Conservation (phyloP, 192 early-diverging fungal species). For the Coemansia sp. region DNA sequence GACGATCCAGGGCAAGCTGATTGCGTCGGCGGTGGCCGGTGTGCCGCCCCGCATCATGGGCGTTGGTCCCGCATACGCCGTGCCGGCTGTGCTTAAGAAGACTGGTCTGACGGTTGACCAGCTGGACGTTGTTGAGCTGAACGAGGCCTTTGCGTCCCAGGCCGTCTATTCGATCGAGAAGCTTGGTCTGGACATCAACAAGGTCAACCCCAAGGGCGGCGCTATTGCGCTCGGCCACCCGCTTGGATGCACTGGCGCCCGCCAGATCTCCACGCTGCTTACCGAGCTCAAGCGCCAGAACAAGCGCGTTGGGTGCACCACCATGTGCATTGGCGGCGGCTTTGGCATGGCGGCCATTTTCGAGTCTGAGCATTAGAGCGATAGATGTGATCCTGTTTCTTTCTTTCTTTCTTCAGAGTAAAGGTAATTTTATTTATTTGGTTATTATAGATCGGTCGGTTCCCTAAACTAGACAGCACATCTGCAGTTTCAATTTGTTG, state of each 20-base stretch:
- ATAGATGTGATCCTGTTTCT: slow-evolving; percentile 1
- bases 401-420: neutral
- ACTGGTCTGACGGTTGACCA: slow-evolving; percentile 74
- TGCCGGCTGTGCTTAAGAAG: slow-evolving; percentile 83
- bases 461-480: too few species aligned
- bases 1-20: slow-evolving; percentile 82
- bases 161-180: slow-evolving; percentile 89
- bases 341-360: slow-evolving; percentile 91
- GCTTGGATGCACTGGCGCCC: slow-evolving; percentile 88
- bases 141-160: slow-evolving; percentile 99
- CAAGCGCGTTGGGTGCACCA: slow-evolving; percentile 82
- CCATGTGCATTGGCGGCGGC: slow-evolving; percentile 90
- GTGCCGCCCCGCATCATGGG: slow-evolving; percentile 96
- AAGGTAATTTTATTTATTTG: neutral
- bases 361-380: slow-evolving; percentile 64
- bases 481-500: too few species aligned
- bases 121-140: slow-evolving; percentile 89
- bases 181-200: slow-evolving; percentile 80
- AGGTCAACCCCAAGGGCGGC: slow-evolving; percentile 98
- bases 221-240: slow-evolving; percentile 99
- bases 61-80: slow-evolving; percentile 92
- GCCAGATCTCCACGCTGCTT: slow-evolving; percentile 94
- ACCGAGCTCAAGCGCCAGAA: slow-evolving; percentile 86
- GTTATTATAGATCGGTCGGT: too few species aligned
- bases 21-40: slow-evolving; percentile 85